Evolutionary conservation across 306 rosid genomes (phyloP).

Genomic region (Prosopis cineraria): DNA sequence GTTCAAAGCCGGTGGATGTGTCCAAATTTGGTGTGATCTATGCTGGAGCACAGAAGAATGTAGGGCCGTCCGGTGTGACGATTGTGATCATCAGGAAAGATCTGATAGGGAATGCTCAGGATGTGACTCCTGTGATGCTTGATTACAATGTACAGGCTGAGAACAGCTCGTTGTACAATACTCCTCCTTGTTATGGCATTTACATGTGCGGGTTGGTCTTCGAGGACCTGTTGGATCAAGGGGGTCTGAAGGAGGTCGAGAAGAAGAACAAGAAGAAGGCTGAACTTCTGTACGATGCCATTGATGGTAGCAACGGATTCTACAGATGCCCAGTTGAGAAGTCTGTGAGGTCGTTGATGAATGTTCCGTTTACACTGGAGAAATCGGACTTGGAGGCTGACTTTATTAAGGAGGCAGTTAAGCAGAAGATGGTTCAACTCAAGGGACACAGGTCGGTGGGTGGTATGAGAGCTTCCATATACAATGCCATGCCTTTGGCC

Average conservation of each 20-base stretch:
- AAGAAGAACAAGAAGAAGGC: conserved; percentile 85
- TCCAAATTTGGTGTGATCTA: conserved; percentile 82
- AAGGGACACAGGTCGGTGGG: conserved; percentile 98
- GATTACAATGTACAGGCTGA: conserved; percentile 89
- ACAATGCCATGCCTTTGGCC: conserved; percentile 97
- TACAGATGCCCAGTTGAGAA: conserved; percentile 82
- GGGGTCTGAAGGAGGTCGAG: conserved; percentile 89
- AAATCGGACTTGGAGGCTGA: conserved; percentile 82
- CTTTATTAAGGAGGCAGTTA: conserved; percentile 90
- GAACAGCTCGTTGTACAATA: conserved; percentile 82
- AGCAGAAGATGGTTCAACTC: conserved; percentile 91
- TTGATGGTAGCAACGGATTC: conserved; percentile 83
- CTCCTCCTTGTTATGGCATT: conserved; percentile 90
- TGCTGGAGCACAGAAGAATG: conserved; percentile 97
- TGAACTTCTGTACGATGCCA: conserved; percentile 64
- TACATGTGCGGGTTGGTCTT: conserved; percentile 96
- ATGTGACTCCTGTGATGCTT: conserved; percentile 81
- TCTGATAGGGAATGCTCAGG: conserved; percentile 79
- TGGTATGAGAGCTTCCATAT: conserved; percentile 95
- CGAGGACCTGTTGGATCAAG: conserved; percentile 85
- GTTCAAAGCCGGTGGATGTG: conserved; percentile 91
- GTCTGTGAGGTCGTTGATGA: conserved; percentile 92
- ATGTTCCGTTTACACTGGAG: conserved; percentile 93
- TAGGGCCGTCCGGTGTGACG: conserved; percentile 97
- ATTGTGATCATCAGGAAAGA: conserved; percentile 81